These are phyloP conservation scores for Phlebiopsis gigantea DNA, from an alignment of 768 basidiomycete genomes.

Conservation along the genomic window DNA sequence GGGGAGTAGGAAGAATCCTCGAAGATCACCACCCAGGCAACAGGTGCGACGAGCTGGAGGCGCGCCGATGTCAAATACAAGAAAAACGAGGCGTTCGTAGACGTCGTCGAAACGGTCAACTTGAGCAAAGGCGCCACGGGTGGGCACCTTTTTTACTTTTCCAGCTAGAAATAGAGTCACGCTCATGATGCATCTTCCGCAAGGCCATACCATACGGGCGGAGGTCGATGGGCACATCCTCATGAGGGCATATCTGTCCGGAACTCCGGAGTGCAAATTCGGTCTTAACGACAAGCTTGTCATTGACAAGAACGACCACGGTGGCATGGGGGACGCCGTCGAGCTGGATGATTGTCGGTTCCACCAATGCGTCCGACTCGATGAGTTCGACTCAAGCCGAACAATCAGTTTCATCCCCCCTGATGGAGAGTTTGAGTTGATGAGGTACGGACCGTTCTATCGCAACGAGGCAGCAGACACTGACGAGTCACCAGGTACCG, in stretches of 20 bases:
- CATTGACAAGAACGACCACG: constrained; percentile 74
- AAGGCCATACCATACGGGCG: constrained; percentile 86
- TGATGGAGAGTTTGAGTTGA: constrained; percentile 97
- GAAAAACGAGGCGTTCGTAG: constrained; percentile 99
- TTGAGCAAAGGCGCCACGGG: constrained; percentile 97
- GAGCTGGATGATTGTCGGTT: constrained; percentile 98
- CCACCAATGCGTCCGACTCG: constrained; percentile 95
- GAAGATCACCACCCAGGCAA: constrained; percentile 96
- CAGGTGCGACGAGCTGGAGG: constrained; percentile 94
- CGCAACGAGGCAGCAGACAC: not conserved
- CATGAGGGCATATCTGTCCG: constrained; percentile 96
- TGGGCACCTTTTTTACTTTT: constrained; percentile 25
- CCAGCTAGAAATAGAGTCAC: not conserved
- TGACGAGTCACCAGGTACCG: constrained; percentile 63
- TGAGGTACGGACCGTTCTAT: constrained; percentile 46
- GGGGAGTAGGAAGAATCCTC: constrained; percentile 82
- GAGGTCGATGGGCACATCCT: constrained; percentile 98
- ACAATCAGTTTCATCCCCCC: constrained; percentile 98
- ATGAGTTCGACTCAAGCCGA: constrained; percentile 90
- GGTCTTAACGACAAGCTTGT: constrained; percentile 98
- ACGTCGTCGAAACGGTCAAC: constrained; percentile 96
- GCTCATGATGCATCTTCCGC: not conserved
- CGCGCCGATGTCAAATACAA: constrained; percentile 96
- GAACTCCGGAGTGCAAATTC: constrained; percentile 98
- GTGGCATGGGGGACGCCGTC: constrained; percentile 59